Evolutionary conservation across 345 rosid genomes (phyloP), one percentile per base, ranked within the genome.

Genomic region (Rhodomyrtus tomentosa): DNA sequence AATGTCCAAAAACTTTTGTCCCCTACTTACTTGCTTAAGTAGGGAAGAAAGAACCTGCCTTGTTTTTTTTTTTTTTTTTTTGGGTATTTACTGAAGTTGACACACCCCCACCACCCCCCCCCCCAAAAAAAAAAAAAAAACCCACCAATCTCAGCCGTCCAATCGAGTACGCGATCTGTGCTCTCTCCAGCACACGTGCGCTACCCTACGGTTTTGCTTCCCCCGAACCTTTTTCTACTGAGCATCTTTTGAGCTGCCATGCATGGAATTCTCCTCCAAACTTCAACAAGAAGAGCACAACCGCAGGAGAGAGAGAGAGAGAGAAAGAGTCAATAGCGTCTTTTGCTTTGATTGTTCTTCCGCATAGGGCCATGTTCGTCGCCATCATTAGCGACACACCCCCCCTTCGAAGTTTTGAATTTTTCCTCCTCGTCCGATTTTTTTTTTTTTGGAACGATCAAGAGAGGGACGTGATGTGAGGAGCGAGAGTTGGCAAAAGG

Each of bases 371-470:
- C 83, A 38, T 36, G 55, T 81, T 90, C 87, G 84, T 92, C 92
- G 90, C 91, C 95, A 88, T 90, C 92, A 84, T 89, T 91, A 82
- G 88, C 90, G 87, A 90, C 90, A 88, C 82, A 82, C 85, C 29
- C 82, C 82, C 59, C 58, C 72, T 82, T 82, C 55, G 22, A 82
- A 53, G 59, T 21, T 82, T 82, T 82, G 59, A 87, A n/a, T 85
- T 22, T 36, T 83, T 83, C 82, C 27, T 50, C 48, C 83, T 73
- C 42, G n/a, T n/a, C 45, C 74, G 48, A 55, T 81, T 1, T 45
- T 81, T 73, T 82, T 72, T 50, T 32, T 73, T 82, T 72, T 50
- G 21, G 54, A 83, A 88, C 83, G 22, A 50, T 82, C 51, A 56
- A 85, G 68, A 56, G 84, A 68, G 21, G 83, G 49, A 32, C 76